These are phyloP conservation scores for Hylodesmum podocarpum DNA, from an alignment of 306 rosid species.

Conservation along the genomic window DNA sequence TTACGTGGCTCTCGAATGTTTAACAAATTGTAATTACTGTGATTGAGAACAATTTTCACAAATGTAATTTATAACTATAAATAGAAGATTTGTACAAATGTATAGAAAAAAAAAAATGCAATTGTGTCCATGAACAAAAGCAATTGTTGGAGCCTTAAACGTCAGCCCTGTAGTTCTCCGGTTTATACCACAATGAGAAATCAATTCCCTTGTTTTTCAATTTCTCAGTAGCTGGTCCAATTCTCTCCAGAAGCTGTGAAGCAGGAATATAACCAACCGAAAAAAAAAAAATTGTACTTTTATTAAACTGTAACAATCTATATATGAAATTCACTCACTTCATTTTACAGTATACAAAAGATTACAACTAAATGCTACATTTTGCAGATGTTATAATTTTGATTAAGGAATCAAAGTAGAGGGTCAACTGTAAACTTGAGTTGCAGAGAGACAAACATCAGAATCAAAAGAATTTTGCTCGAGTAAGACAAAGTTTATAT, in stretches of 20 bases:
- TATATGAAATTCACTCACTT: slow-evolving; percentile 1
- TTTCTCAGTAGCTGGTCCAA: slow-evolving; percentile 82
- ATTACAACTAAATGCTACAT: no score
- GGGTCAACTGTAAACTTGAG: no score
- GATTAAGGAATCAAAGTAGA: no score
- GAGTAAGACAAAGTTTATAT: no score
- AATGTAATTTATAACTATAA: background rate
- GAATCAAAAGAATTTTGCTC: no score
- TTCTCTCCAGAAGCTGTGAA: slow-evolving; percentile 77
- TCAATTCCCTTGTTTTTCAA: slow-evolving; percentile 66
- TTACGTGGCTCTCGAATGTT: background rate
- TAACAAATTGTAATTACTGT: background rate
- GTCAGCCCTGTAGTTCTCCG: slow-evolving; percentile 72
- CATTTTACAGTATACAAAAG: background rate
- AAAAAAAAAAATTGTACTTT: background rate
- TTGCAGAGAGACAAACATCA: no score
- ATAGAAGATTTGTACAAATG: background rate
- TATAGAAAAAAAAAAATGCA: background rate
- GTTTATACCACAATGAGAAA: slow-evolving; percentile 90
- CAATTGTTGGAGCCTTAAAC: slow-evolving; percentile 44
- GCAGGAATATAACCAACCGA: background rate
- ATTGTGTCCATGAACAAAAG: background rate
- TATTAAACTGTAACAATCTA: background rate
- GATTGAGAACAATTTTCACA: slow-evolving; percentile 1
- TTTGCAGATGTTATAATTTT: no score